A percentile compares a stretch with the other conserved stretches of the same genome.
Evolutionary conservation across 257 asterid genomes (phyloP).

Genomic region (Nicotiana attenuata): DNA sequence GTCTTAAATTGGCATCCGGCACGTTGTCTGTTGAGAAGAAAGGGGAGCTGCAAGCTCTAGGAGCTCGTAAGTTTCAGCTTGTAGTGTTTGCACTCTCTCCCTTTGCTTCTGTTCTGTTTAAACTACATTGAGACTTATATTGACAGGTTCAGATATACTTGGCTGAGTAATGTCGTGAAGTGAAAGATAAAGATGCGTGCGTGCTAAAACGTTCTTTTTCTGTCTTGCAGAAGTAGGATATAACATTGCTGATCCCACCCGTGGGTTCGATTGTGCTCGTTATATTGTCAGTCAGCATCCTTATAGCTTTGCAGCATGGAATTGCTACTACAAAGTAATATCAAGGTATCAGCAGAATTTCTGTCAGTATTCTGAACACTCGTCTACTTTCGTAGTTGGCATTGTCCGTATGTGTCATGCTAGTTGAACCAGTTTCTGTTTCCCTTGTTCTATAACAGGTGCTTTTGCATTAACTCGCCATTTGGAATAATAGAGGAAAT

Average conservation of each 20-base stretch:
- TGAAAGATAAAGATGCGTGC: background rate
- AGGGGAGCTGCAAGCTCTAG: constrained; percentile 66
- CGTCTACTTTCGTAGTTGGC: background rate
- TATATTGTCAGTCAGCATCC: constrained; percentile 59
- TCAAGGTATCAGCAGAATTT: constrained; percentile 35
- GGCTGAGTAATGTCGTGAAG: background rate
- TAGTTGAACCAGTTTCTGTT: background rate
- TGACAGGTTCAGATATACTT: constrained; percentile 1
- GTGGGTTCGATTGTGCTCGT: constrained; percentile 66
- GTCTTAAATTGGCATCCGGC: constrained; percentile 55
- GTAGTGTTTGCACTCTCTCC: background rate
- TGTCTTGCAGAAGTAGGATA: constrained; percentile 49
- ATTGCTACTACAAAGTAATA: constrained; percentile 73
- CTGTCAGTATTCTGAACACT: background rate
- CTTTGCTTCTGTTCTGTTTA: constrained; percentile 7
- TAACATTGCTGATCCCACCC: constrained; percentile 60
- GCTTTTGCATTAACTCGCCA: background rate
- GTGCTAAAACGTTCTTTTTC: background rate
- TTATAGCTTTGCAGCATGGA: constrained; percentile 83
- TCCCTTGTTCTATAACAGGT: background rate
- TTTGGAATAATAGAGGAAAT: background rate
- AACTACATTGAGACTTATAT: background rate
- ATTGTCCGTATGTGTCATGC: background rate
- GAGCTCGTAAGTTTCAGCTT: constrained; percentile 63
- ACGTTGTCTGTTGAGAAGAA: constrained; percentile 43